A percentile compares a stretch with the other conserved stretches of the same genome.
Evolutionary conservation across 2,329 filamentous ascomycete species (phyloP).

Genomic region (Scolecobasidium constrictum): DNA sequence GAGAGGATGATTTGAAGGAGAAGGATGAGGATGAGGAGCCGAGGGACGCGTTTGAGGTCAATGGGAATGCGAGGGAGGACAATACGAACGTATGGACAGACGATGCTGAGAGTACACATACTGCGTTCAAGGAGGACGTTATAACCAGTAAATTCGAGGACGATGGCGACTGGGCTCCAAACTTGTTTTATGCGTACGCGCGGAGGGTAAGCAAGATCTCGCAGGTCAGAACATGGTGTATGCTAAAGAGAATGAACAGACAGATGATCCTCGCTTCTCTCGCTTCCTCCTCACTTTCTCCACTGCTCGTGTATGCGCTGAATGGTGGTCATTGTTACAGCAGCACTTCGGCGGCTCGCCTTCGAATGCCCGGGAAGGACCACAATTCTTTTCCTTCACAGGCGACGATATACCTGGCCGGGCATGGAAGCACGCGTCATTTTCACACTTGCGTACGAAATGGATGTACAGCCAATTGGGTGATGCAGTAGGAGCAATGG

Average conservation of each 20-base stretch:
- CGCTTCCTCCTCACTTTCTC: constrained; percentile 9
- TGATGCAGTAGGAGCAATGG: background rate
- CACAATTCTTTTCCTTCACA: constrained; percentile 8
- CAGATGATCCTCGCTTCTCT: constrained; percentile 1
- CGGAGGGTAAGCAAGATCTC: constrained; percentile 5
- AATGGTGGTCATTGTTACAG: constrained; percentile 6
- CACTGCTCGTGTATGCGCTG: background rate
- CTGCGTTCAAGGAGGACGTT: background rate
- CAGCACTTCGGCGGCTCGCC: constrained; percentile 1
- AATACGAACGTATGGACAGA: background rate
- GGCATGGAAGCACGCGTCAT: background rate
- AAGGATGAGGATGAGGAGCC: background rate
- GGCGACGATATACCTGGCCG: constrained; percentile 7
- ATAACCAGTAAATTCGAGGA: background rate
- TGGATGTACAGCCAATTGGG: constrained; percentile 8
- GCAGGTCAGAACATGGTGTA: background rate
- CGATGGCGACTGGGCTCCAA: constrained; percentile 4
- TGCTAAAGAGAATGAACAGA: no score
- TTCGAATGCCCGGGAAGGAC: constrained; percentile 3
- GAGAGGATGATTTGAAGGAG: background rate
- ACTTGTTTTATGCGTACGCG: constrained; percentile 8
- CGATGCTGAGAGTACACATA: background rate
- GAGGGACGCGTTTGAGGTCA: background rate
- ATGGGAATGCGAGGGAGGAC: background rate
- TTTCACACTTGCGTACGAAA: constrained; percentile 4